Base-by-base conservation (phyloP, 768 basidiomycete species). In the Kwoniella dejecticola region DNA sequence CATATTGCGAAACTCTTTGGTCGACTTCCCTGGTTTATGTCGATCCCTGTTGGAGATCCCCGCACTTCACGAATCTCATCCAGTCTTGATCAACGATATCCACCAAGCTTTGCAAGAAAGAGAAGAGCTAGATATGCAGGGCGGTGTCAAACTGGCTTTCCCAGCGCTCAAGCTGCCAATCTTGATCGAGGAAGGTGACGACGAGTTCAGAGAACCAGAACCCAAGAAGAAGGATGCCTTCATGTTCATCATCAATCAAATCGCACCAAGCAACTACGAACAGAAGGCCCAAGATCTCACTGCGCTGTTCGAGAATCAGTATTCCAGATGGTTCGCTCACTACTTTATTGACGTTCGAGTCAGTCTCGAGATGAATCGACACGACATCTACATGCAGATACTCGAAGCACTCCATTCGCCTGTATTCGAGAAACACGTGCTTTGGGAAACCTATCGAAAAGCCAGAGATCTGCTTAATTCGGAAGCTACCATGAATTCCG, bases 341-440 rank as follows among this genome's bases (percentile, higher is more conserved):
- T 99, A 98, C 79, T 84, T 99, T 48, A 93, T 99, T 33, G 91
- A 94, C 71, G 91, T 97, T 74, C 89, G 96, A 36, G 87, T 98
- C 78, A 89, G 89, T 79, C 89, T 89, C 58, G 96, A 99, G 79
- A 91, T 91, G 53, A 99, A 99, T 83, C 96, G 98, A 74, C 96
- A 98, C 68, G 85, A 87, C 48, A 85, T 98, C 31, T 99, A 99
- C 79, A 86, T 96, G 62, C 89, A 92, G 57, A 91, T 99, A 76
- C 82, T 99, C 59, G 91, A 97, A 62, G 86, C 88, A 2, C 81
- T 99, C 63, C 85, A 89, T 63, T 83, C 85, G 38, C 83, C 87
- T 57, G 76, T 78, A 30, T 81, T 99, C 31, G 84, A 83, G 68
- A 86, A 86, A 69, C 85, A 90, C 64, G 86, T 98, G 58, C 81